These are phyloP conservation scores for Paraphaeosphaeria sporulosa DNA, from an alignment of 2,329 filamentous ascomycete species.

Conservation along the genomic window DNA sequence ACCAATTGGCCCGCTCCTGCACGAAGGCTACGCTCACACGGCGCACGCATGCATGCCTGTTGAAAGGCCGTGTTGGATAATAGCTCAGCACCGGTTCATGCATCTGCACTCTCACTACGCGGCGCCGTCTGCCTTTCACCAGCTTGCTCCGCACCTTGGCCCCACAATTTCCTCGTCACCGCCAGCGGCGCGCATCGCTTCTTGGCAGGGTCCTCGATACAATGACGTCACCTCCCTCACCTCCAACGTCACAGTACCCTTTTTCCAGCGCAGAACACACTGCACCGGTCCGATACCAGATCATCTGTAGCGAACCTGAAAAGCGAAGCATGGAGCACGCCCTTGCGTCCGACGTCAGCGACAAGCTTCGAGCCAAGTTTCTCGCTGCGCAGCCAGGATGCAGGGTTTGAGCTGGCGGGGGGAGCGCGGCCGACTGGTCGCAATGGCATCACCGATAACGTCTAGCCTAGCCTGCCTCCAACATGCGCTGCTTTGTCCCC, in stretches of 20 bases:
- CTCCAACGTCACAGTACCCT: background rate
- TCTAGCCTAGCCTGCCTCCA: background rate
- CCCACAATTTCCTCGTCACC: background rate
- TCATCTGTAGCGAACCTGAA: background rate
- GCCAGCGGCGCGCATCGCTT: background rate
- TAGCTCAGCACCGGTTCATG: background rate
- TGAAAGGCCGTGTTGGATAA: too few relatives aligned
- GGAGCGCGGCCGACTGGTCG: too few relatives aligned
- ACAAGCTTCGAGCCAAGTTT: conserved; percentile 11
- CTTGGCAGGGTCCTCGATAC: conserved; percentile 4
- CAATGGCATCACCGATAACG: background rate
- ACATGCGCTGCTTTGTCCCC: background rate
- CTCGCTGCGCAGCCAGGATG: background rate
- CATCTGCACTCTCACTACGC: background rate
- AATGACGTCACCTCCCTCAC: background rate
- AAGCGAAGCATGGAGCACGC: background rate
- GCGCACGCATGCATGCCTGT: too few relatives aligned
- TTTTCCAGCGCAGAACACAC: too few relatives aligned
- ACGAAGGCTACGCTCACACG: too few relatives aligned
- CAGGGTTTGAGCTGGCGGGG: background rate
- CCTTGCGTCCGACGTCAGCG: conserved; percentile 10
- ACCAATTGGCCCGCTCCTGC: too few relatives aligned
- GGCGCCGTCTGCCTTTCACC: background rate
- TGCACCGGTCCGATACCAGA: background rate
- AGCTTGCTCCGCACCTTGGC: background rate